Evolutionary conservation across 345 rosid species (phyloP), one percentile per base, ranked within the genome.

Genomic region (Euphorbia peplus): DNA sequence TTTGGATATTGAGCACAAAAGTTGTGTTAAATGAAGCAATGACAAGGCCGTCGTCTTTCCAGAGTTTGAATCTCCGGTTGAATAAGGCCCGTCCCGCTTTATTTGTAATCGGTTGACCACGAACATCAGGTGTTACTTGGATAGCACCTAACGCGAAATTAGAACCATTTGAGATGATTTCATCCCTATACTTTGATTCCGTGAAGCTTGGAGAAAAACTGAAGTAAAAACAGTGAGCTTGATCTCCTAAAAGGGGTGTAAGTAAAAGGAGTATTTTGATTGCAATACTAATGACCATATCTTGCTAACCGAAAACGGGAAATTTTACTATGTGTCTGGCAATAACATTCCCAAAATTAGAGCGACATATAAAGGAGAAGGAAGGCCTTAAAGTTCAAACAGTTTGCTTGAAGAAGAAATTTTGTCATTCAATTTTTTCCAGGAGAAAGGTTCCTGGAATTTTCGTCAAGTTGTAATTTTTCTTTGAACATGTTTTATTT

Each of bases 71-170:
- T 13, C 47, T 78, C 18, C 30, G 1, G 1, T 8, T 11, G 84
- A 80, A 83, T 42, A 85, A 59, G 0, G 68, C 73, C 8, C 92
- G 67, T 18, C 96, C 93, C 0, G 83, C 70, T 3, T 0, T 7
- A 68, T 88, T 71, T 1, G 4, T 18, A 0, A 82, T 72, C 0
- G 80, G 0, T 3, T 8, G 72, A 41, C 76, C 86, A 0, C 0
- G 29, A 52, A 14, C 51, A 60, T 89, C 96, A 1, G 70, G 78
- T 8, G 93, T 86, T 53, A 92, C 92, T 79, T 89, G 92, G 75
- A 89, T 78, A 18, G 95, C 85, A 3, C 5, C 51, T 0, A 1
- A 7, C 22, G 3, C 25, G 3, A 72, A 22, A 82, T 24, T 26
- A 18, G 91, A 79, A 42, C 65, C 37, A 0, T 4, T 0, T 35